Conservation (phyloP, 768 basidiomycete species). For the Boletus sensibilis region DNA sequence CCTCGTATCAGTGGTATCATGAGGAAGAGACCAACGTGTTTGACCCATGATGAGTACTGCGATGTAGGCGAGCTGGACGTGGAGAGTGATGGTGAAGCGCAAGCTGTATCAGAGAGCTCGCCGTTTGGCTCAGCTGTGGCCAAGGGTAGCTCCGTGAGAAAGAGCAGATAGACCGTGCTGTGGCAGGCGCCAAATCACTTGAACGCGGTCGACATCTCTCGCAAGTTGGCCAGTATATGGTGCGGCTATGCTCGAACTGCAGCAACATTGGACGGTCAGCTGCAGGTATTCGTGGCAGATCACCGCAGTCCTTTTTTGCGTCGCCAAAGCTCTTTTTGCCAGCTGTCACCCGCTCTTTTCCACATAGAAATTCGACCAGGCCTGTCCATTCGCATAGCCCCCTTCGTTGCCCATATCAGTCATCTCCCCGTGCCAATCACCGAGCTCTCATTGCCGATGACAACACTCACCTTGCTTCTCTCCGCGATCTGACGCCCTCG, state of each 20-base stretch:
- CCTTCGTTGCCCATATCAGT: constrained; percentile 15
- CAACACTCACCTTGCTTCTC: neutral
- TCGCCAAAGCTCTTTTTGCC: constrained; percentile 6
- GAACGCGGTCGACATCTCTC: neutral
- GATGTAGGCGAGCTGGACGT: neutral
- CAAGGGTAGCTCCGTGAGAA: constrained; percentile 22
- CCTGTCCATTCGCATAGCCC: constrained; percentile 17
- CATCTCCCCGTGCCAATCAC: neutral
- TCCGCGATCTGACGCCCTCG: constrained; percentile 29
- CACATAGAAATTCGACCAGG: constrained; percentile 27
- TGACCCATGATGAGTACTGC: constrained; percentile 63
- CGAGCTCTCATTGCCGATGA: neutral
- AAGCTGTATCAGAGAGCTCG: neutral
- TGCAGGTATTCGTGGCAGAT: constrained; percentile 2
- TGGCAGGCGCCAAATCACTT: neutral
- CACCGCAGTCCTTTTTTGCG: constrained; percentile 1
- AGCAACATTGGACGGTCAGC: constrained; percentile 3
- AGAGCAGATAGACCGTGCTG: neutral
- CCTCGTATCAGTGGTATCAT: neutral
- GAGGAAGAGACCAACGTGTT: constrained; percentile 57
- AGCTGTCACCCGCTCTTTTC: constrained; percentile 19
- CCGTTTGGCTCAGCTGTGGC: neutral
- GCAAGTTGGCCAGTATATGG: constrained; percentile 15
- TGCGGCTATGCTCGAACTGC: constrained; percentile 20
- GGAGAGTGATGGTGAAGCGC: neutral